Base-by-base conservation (phyloP, 768 basidiomycete genomes). In the Hygrocybe coccinea region DNA sequence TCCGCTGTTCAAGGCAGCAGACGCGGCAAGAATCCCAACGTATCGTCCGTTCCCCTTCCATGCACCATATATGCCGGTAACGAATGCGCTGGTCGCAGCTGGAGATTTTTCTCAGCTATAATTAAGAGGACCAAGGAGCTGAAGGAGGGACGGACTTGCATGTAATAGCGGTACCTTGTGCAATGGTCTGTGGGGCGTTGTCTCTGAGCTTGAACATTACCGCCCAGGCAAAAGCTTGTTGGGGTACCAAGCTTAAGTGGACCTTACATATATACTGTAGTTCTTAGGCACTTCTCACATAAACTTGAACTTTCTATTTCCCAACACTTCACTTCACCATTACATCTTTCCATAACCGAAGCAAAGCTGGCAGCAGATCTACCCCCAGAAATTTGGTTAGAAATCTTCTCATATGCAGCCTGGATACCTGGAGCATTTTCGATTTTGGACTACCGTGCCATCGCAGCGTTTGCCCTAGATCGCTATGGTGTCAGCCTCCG, bases 91-190 rank as follows among this genome's bases (percentile, higher is more conserved):
- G 33, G 79, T 60, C 49, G 75, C 71, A 55, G 86, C 90, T 92
- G 61, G 39, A 43, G 51, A 55, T 59, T 4, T 39, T 19, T 22
- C 44, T 17, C 33, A 46, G 39, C 57, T 59, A 64, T 57, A 61
- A 63, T 68, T 70, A 64, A 60, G 57, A 37, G 61, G 38, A 56
- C 52, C 60, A 56, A 24, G 41, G 43, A 58, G 60, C 56, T 45
- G 56, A 56, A 36, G 51, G 61, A 62, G 72, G 74, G 76, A 86
- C 85, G 83, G 82, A 89, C 88, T 86, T 79, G 87, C 88, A 90
- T 84, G 85, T 82, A 71, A 79, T 69, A 58, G 80, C 64, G 24
- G 85, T 81, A 55, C 86, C 85, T 55, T 79, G 72, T 25, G 77
- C 74, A 44, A 89, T 74, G 24, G 77, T 82, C 56, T 54, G n/a